Evolutionary conservation across 2,329 filamentous ascomycete genomes (phyloP), one percentile per base, ranked within the genome.

Genomic region (Camillea tinctor): DNA sequence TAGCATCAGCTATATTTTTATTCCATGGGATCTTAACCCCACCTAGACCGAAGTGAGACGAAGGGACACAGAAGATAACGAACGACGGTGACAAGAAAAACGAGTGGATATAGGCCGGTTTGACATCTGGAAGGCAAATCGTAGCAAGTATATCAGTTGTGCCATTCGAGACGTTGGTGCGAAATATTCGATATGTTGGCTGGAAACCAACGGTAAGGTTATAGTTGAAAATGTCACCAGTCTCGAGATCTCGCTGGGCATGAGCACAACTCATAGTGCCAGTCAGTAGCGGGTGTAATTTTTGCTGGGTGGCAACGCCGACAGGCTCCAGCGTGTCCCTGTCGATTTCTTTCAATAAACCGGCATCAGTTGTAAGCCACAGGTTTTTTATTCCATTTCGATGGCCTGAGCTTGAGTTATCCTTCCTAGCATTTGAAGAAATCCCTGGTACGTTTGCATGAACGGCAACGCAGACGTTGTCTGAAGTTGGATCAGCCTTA

Each of bases 151-250:
- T 87, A 0, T 86, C 83, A 0, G 90, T 91, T 57, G 85, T 77
- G 0, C 88, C 89, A 0, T 85, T 88, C 0, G 80, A 72, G 0
- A 86, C 83, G 19, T 83, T 88, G 2, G 86, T 83, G 1, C 82
- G 77, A 73, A 93, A 95, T 17, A 95, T 70, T 17, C 89, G 86
- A 70, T 94, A 95, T 0, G 80, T 85, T 0, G 84, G 73, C 0
- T 70, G 71, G 0, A 72, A 74, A 0, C 86, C 87, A 19, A 91
- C 72, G 0, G 86, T 81, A n/a, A 93, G 82, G 69, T 96, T 96
- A 76, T 85, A 94, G 75, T 95, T 96, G 80, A 85, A 94, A 6
- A 91, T 71, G 64, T 95, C 91, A 6, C 92, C 91, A 0, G 88
- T 93, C 0, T 76, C 73, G 0, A 88, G 89, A 71, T 95, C 91